Percentiles rank a stretch among this genome's conserved stretches.
phyloP scores from a whole-genome alignment of 176 grass and related monocot species.

The Dendrocalamus sinicus region DNA sequence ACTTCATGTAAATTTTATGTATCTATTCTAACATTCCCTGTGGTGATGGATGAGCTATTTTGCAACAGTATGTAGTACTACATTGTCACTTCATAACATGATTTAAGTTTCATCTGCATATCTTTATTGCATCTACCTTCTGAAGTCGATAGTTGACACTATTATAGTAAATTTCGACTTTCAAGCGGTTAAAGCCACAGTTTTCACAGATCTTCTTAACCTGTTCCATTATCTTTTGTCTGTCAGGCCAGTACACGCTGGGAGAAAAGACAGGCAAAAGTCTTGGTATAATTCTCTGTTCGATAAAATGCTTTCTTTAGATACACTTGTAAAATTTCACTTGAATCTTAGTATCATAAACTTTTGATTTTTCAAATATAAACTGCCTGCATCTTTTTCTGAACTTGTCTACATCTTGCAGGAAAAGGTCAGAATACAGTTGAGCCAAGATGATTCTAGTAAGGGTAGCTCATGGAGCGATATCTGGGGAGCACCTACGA shows the following conservation, averaged over 20 bases:
- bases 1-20: not conserved
- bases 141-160: slow-evolving; percentile 7
- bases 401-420: slow-evolving; percentile 27
- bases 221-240: not conserved
- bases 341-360: not conserved
- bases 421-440: slow-evolving; percentile 71
- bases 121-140: not conserved
- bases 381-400: not conserved
- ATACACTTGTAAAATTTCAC: not conserved
- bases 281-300: slow-evolving; percentile 68
- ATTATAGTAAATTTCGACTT: not conserved
- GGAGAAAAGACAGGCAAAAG: slow-evolving; percentile 95
- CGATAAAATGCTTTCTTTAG: slow-evolving; percentile 19
- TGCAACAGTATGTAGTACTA: not conserved
- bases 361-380: not conserved
- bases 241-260: slow-evolving; percentile 81
- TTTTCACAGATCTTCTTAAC: slow-evolving; percentile 12
- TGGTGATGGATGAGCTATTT: not conserved
- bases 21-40: not conserved
- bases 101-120: not conserved
- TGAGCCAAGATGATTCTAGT: slow-evolving; percentile 77
- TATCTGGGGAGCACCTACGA: slow-evolving; percentile 76
- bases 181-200: not conserved
- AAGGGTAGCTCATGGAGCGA: slow-evolving; percentile 75
- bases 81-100: not conserved